A percentile compares a stretch with the other conserved stretches of the same genome.
These are phyloP conservation scores for Salicornia ramosissima DNA, from an alignment of 148 eudicot genomes.

Conservation along the genomic window DNA sequence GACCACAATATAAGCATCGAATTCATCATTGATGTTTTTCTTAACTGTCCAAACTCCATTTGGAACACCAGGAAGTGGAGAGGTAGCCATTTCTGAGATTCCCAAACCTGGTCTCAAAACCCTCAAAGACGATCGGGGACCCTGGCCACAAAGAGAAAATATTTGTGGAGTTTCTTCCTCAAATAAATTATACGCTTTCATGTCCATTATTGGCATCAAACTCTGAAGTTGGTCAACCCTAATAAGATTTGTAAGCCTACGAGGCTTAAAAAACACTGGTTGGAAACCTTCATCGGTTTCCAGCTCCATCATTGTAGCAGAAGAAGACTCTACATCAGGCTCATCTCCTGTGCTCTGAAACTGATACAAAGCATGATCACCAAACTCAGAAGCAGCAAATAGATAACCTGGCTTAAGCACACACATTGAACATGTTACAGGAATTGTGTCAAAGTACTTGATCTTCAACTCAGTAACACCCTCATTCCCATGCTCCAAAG, in stretches of 20 bases:
- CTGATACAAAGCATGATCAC: slow-evolving; percentile 92
- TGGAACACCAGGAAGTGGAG: slow-evolving; percentile 91
- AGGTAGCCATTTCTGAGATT: slow-evolving; percentile 92
- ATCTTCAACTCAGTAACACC: slow-evolving; percentile 75
- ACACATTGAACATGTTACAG: slow-evolving; percentile 76
- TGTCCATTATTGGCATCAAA: slow-evolving; percentile 97
- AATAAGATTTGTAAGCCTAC: slow-evolving; percentile 76
- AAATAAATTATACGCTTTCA: slow-evolving; percentile 82
- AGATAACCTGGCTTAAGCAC: slow-evolving; percentile 83
- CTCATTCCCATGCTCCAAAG: slow-evolving; percentile 68
- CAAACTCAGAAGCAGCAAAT: slow-evolving; percentile 97
- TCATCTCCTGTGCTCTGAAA: slow-evolving; percentile 97
- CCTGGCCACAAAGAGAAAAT: slow-evolving; percentile 90
- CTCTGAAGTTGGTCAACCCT: slow-evolving; percentile 95
- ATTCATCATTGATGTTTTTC: slow-evolving; percentile 86
- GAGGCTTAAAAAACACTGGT: slow-evolving; percentile 83
- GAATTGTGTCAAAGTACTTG: slow-evolving; percentile 93
- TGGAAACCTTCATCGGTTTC: slow-evolving; percentile 94
- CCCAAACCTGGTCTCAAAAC: slow-evolving; percentile 91
- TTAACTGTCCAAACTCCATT: slow-evolving; percentile 99
- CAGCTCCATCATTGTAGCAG: slow-evolving; percentile 74
- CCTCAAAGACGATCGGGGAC: slow-evolving; percentile 88
- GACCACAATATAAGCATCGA: slow-evolving; percentile 96
- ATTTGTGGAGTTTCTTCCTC: slow-evolving; percentile 98
- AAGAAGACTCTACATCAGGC: slow-evolving; percentile 84